Percentiles rank a stretch among this genome's conserved stretches.
phyloP scores from a whole-genome alignment of 2,329 filamentous ascomycete genomes.

The Leptographium flavum region DNA sequence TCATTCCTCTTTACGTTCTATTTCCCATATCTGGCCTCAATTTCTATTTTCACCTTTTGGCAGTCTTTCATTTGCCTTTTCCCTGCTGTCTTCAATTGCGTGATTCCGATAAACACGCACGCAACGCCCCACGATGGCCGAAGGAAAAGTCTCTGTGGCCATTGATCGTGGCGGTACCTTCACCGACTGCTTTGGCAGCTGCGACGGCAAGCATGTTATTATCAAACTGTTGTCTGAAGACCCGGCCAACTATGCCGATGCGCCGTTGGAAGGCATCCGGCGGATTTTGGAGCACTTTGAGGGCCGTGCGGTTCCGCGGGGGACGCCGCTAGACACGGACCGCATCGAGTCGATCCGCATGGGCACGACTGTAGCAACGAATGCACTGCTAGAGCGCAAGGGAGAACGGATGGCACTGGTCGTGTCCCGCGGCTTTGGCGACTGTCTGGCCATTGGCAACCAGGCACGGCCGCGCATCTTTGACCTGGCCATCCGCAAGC shows the following conservation, averaged over 20 bases:
- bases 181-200: constrained; percentile 79
- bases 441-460: constrained; percentile 5
- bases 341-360: constrained; percentile 11
- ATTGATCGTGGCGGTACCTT: constrained; percentile 66
- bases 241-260: constrained; percentile 52
- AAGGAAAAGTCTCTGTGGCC: not conserved
- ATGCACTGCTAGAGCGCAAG: constrained; percentile 8
- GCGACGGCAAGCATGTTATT: constrained; percentile 35
- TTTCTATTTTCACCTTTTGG: not conserved
- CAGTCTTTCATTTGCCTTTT: not conserved
- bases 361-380: constrained; percentile 9
- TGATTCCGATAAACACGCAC: no score
- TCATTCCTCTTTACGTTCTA: not conserved
- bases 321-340: constrained; percentile 39
- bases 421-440: constrained; percentile 4
- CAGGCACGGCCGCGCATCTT: constrained; percentile 7
- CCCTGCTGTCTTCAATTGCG: no score
- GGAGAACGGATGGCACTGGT: constrained; percentile 4
- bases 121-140: no score
- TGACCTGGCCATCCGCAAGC: constrained; percentile 12
- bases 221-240: constrained; percentile 58
- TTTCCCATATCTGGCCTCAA: not conserved
- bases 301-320: constrained; percentile 43
- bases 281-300: constrained; percentile 22
- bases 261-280: constrained; percentile 52